Conservation (phyloP, 345 rosid species). For the Lepidium sativum region DNA sequence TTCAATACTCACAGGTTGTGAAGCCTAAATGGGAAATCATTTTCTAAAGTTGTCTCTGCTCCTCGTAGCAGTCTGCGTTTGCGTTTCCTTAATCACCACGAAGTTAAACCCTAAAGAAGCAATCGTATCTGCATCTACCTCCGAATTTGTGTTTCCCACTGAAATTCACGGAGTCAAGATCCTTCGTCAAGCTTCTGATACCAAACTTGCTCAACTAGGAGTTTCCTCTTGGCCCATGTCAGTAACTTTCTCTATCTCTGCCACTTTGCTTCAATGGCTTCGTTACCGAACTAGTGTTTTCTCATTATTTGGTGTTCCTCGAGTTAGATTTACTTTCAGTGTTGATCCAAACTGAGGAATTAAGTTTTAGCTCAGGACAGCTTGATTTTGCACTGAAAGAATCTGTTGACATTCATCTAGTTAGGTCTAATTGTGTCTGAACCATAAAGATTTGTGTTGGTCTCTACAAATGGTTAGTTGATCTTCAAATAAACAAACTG, state of each 20-base stretch:
- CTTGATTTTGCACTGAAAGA: not conserved
- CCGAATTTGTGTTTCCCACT: not conserved
- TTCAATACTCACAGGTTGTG: not conserved
- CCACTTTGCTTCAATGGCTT: not conserved
- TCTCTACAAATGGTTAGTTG: not conserved
- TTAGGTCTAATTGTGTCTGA: not conserved
- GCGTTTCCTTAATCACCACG: conserved; percentile 19
- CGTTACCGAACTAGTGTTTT: not conserved
- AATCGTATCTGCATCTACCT: not conserved
- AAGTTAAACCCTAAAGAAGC: conserved; percentile 17
- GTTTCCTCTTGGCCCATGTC: conserved; percentile 28
- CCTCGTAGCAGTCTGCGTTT: conserved; percentile 17
- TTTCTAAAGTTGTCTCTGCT: conserved; percentile 4
- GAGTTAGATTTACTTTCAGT: not conserved
- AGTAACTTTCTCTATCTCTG: conserved; percentile 6
- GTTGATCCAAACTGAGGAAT: not conserved
- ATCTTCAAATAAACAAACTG: not conserved
- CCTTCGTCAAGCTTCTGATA: not conserved
- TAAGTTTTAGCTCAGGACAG: not conserved
- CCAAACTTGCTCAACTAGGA: conserved; percentile 22
- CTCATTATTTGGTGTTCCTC: not conserved
- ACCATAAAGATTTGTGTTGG: not conserved
- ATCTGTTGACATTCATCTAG: not conserved
- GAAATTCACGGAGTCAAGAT: conserved; percentile 29
- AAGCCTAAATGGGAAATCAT: conserved; percentile 16